Base-by-base conservation (phyloP, 371 early-diverging fungal genomes). In the Mucor ambiguus region DNA sequence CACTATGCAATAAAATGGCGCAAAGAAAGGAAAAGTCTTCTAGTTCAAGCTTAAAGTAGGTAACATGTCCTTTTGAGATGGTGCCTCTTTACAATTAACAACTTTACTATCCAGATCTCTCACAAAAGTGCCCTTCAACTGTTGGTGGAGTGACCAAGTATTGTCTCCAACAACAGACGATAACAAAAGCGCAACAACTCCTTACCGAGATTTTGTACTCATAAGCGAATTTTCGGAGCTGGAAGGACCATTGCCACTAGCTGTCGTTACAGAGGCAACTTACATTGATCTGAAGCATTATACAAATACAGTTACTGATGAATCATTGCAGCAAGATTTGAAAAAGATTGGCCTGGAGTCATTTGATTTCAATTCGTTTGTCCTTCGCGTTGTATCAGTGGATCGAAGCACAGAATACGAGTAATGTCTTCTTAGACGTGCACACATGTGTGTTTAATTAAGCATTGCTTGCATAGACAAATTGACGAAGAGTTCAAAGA, bases 191-290 rank as follows among this genome's bases (percentile, higher is more conserved):
- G 28, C 48, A 58, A 16, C 20, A n/a, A 29, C n/a, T 20, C 46
- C 57, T 14, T 77, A 74, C 41, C 74, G 77, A 46, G 87, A 87
- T 58, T 87, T 87, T 75, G 82, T 87, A 9, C 79, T 85, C 35
- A 78, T 87, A 22, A 81, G 85, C 35, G 87, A 87, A 64, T 87
- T 87, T 66, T 87, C 87, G 52, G 87, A 87, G 61, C 54, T 87
- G 37, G 85, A 87, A 67, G 87, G 87, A 0, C 87, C 87, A 7
- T 60, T 83, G 18, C 83, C 87, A 0, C 69, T 85, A 16, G 84
- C 83, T 44, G 73, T 85, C 6, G 80, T 87, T 4, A 72, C 77
- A 9, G 81, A 77, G 9, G 62, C 69, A 11, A 32, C 33, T 2
- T 79, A 76, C 33, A 55, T 79, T 24, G 82, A 82, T 43, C 48